These are phyloP conservation scores for Carex scoparia DNA, from an alignment of 176 grass and related monocot genomes.

Conservation along the genomic window DNA sequence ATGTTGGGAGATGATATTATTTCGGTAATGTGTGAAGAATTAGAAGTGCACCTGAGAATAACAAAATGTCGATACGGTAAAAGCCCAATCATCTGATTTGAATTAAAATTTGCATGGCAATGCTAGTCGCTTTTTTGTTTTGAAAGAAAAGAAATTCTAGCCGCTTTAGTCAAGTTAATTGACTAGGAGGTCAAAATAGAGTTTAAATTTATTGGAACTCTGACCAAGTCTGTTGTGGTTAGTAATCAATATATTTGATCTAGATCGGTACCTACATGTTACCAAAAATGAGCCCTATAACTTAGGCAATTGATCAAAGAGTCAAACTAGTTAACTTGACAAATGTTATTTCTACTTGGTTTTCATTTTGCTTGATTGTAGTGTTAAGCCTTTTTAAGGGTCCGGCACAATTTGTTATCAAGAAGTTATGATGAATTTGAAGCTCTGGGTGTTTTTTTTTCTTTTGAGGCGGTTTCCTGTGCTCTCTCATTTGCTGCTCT, in stretches of 20 bases:
- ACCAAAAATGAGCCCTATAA: background rate
- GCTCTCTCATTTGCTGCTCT: background rate
- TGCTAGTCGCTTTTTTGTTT: background rate
- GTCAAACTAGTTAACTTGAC: background rate
- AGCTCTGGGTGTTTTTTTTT: background rate
- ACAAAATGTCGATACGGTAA: background rate
- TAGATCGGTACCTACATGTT: background rate
- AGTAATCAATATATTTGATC: background rate
- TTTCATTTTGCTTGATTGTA: background rate
- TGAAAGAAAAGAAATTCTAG: too few species aligned
- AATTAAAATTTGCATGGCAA: background rate
- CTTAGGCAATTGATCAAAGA: background rate
- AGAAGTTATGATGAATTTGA: background rate
- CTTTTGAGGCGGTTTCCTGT: background rate
- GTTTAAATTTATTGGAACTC: background rate
- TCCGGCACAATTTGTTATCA: background rate
- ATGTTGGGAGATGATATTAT: background rate
- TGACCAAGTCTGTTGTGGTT: background rate
- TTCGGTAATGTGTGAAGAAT: background rate
- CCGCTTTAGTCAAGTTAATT: background rate
- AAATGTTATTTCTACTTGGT: background rate
- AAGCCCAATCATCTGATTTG: background rate
- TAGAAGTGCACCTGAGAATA: background rate
- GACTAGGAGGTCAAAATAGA: background rate
- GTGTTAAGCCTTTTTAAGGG: background rate